A percentile compares a stretch with the other conserved stretches of the same genome.
These are phyloP conservation scores for Wickerhamiella azyma DNA, from an alignment of 805 yeast genomes.

Conservation along the genomic window DNA sequence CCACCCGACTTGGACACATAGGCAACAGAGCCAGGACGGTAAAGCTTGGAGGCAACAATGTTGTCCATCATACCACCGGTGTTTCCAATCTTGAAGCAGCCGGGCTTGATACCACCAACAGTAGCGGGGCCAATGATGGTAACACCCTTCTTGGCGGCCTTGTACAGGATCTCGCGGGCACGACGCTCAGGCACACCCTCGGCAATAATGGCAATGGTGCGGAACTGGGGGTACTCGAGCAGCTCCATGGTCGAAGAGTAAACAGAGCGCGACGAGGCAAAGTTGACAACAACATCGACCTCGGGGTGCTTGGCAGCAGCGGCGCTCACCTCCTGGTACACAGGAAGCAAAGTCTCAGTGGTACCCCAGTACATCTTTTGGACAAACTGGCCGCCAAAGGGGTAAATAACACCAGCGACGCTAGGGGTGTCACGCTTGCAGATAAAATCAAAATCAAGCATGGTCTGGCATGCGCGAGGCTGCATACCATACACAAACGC, in stretches of 20 bases:
- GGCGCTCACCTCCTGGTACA: constrained; percentile 31
- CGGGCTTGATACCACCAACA: constrained; percentile 37
- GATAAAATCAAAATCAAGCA: constrained; percentile 35
- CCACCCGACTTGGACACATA: constrained; percentile 37
- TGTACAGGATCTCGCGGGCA: constrained; percentile 33
- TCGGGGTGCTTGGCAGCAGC: constrained; percentile 34
- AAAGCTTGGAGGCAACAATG: constrained; percentile 35
- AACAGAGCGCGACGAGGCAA: constrained; percentile 35
- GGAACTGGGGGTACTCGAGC: constrained; percentile 33
- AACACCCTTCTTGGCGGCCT: constrained; percentile 33
- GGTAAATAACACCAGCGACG: constrained; percentile 35
- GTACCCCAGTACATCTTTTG: constrained; percentile 38
- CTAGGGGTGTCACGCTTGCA: constrained; percentile 34
- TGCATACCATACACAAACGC: constrained; percentile 35
- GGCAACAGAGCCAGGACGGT: constrained; percentile 36
- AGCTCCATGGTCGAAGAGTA: constrained; percentile 36
- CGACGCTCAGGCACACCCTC: constrained; percentile 39
- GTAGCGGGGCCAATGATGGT: constrained; percentile 37
- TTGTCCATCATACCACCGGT: constrained; percentile 40
- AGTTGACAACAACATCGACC: constrained; percentile 36
- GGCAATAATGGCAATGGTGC: constrained; percentile 35
- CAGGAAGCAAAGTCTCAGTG: constrained; percentile 34
- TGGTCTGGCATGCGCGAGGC: constrained; percentile 36
- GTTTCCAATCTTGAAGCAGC: constrained; percentile 36
- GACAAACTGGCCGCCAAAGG: constrained; percentile 34